phyloP scores from a whole-genome alignment of 768 basidiomycete species.

The Tulasnella sp. region DNA sequence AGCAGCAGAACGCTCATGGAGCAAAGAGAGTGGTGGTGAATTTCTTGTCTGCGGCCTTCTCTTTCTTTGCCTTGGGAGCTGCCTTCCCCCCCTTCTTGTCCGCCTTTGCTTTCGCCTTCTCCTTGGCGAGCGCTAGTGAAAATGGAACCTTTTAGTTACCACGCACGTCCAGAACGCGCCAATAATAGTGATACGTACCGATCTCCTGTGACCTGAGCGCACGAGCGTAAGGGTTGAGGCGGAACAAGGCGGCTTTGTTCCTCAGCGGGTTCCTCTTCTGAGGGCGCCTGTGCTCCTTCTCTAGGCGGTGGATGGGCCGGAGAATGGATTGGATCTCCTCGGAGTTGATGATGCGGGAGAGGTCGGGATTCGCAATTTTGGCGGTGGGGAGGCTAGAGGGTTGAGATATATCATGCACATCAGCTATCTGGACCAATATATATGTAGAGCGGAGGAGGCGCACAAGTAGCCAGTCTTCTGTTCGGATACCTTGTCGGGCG shows the following conservation, averaged over 20 bases:
- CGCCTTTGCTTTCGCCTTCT: constrained; percentile 56
- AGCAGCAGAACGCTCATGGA: constrained; percentile 40
- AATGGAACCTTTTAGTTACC: too few species aligned
- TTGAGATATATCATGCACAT: too few species aligned
- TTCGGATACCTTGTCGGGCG: constrained; percentile 75
- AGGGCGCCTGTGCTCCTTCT: constrained; percentile 96
- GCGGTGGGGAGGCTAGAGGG: constrained; percentile 69
- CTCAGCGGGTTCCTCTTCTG: constrained; percentile 86
- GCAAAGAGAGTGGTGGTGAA: constrained; percentile 82
- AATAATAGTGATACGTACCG: constrained; percentile 42
- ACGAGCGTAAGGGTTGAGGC: constrained; percentile 98
- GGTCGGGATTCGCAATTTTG: constrained; percentile 95
- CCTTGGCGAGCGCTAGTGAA: constrained; percentile 38
- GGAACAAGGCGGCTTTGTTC: constrained; percentile 92
- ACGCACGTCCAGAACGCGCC: neutral
- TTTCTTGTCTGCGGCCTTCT: constrained; percentile 55
- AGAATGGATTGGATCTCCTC: constrained; percentile 96
- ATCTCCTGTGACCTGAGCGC: constrained; percentile 81
- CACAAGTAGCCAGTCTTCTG: constrained; percentile 87
- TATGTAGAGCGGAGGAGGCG: constrained; percentile 21
- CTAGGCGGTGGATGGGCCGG: constrained; percentile 74
- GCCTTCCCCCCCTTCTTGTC: constrained; percentile 46
- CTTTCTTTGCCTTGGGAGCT: constrained; percentile 35
- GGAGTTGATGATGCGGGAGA: constrained; percentile 96
- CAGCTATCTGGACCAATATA: neutral